Evolutionary conservation across 1,284 basidiomycete genomes (phyloP), one percentile per base, ranked within the genome.

Genomic region (Moesziomyces aphidis): DNA sequence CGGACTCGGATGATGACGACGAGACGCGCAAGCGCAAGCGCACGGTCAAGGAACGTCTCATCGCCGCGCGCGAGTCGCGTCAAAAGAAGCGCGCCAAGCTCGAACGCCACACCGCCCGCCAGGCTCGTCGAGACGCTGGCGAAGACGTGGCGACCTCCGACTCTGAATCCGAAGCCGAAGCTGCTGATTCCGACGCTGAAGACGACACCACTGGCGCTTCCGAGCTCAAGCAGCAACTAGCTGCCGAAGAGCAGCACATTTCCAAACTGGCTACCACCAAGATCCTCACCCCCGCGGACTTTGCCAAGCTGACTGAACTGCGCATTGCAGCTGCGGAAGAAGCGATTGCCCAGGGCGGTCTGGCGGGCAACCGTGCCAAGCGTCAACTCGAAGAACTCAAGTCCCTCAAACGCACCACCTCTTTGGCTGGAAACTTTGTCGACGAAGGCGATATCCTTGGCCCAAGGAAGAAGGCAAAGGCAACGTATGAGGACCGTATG

Each of bases 221-320:
- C 10, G 39, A 15, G 17, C 51, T 67, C 24, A 58, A 49, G 24
- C 24, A 51, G 19, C 59, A 74, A n/a, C 51, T 68, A 2, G 61
- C 56, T 4, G 64, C 54, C 4, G 63, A 71, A 46, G 73, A 71
- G 45, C 53, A 69, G 1, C 50, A 60, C 45, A 71, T 83, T 50
- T 82, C 84, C 9, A 77, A 73, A 44, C 79, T 86, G 19, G 93
- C 92, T 5, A 93, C 91, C 1, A 92, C 91, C 28, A 94, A 93
- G 86, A 99, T 99, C 81, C 90, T 99, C 39, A 99, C 97, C 0
- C 97, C 97, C 0, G 95, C 95, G 28, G 96, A 99, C 86, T 99
- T 98, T 85, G 93, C 93, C 0, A 87, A 97, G 54, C 89, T 99
- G 60, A 93, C 94, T 79, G 93, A 97, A 79, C 90, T 99, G 10